Conservation (phyloP, 2,329 filamentous ascomycete species). For the Clarireedia homoeocarpa region DNA sequence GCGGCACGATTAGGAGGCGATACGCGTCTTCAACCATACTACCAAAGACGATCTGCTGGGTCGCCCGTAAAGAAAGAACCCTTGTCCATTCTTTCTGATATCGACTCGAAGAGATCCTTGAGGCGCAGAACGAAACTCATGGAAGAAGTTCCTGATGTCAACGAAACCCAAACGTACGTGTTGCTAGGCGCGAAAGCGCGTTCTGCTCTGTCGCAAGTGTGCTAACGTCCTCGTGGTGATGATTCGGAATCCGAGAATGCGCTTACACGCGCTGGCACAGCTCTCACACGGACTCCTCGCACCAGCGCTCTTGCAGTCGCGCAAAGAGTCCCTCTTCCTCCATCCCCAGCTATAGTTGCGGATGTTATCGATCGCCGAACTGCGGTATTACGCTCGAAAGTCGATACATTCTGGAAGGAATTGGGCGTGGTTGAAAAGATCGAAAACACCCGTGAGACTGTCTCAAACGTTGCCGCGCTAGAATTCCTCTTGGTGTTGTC, state of each 20-base stretch:
- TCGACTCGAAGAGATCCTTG: constrained; percentile 35
- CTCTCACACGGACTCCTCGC: constrained; percentile 27
- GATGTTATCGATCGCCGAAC: constrained; percentile 67
- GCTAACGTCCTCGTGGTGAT: constrained; percentile 23
- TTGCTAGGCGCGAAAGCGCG: constrained; percentile 16
- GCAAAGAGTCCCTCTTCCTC: constrained; percentile 62
- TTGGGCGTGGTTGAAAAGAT: constrained; percentile 60
- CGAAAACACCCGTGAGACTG: constrained; percentile 56
- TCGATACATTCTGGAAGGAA: constrained; percentile 54
- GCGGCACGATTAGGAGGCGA: constrained; percentile 55
- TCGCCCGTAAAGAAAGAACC: constrained; percentile 55
- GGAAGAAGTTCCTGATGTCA: constrained; percentile 29
- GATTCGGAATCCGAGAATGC: constrained; percentile 27
- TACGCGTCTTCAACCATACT: constrained; percentile 65
- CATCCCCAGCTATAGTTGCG: constrained; percentile 72
- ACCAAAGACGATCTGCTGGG: constrained; percentile 54
- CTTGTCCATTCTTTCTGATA: constrained; percentile 31
- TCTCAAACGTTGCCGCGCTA: constrained; percentile 67
- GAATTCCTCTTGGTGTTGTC: constrained; percentile 59
- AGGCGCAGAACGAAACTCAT: constrained; percentile 38
- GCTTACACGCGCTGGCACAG: constrained; percentile 22
- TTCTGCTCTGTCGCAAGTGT: constrained; percentile 6
- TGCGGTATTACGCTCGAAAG: constrained; percentile 56
- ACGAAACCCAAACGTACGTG: constrained; percentile 22
- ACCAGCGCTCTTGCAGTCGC: constrained; percentile 31